Conservation (phyloP, 2,329 filamentous ascomycete genomes). For the Emericellopsis cladophorae region DNA sequence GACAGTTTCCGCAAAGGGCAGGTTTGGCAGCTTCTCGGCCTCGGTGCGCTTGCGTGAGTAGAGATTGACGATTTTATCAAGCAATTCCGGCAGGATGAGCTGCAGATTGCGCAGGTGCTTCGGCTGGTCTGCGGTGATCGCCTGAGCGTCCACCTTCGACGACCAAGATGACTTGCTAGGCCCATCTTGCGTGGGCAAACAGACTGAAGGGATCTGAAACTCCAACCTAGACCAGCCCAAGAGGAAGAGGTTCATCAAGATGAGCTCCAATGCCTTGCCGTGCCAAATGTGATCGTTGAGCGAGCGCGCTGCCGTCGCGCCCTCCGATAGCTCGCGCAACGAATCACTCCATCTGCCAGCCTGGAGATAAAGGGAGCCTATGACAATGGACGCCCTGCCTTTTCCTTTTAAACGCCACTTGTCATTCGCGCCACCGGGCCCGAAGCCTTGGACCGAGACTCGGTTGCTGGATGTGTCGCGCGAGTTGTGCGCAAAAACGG, state of each 20-base stretch:
- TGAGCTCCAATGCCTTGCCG: constrained; percentile 84
- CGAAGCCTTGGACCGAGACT: constrained; percentile 60
- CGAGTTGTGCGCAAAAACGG: constrained; percentile 28
- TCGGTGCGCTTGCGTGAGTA: constrained; percentile 62
- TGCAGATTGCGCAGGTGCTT: constrained; percentile 42
- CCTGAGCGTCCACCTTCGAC: constrained; percentile 13
- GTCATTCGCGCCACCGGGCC: constrained; percentile 58
- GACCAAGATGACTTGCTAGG: constrained; percentile 18
- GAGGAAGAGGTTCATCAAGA: constrained; percentile 70
- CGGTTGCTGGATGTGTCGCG: constrained; percentile 40
- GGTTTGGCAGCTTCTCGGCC: constrained; percentile 56
- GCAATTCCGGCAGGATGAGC: constrained; percentile 54
- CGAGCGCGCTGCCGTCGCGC: constrained; percentile 61
- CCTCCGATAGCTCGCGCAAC: constrained; percentile 69
- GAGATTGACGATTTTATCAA: constrained; percentile 61
- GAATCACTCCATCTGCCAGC: constrained; percentile 86
- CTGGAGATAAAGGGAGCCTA: constrained; percentile 78
- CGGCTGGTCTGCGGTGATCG: constrained; percentile 29
- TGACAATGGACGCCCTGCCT: constrained; percentile 63
- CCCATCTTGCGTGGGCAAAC: constrained; percentile 35
- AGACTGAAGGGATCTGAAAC: constrained; percentile 59
- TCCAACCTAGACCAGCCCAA: constrained; percentile 75
- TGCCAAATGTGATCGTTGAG: constrained; percentile 95
- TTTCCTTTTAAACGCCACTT: constrained; percentile 70
- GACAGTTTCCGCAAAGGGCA: constrained; percentile 60